Evolutionary conservation across 2,329 filamentous ascomycete genomes (phyloP), one percentile per base, ranked within the genome.

Genomic region (Claviceps africana): DNA sequence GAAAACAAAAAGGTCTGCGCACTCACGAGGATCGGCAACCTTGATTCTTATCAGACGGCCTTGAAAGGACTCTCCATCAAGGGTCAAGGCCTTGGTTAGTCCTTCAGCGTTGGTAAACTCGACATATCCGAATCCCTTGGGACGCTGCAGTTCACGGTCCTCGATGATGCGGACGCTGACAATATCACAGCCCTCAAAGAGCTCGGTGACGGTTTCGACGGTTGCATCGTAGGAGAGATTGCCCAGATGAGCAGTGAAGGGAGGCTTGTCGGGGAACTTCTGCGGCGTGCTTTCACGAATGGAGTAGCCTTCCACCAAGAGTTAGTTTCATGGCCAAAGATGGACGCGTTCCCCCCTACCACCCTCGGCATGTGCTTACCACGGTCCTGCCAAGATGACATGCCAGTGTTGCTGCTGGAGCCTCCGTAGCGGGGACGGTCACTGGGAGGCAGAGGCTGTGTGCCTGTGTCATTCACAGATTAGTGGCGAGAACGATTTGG

Each of bases 61-160:
- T 67, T 94, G 85, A 68, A 97, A 90, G 54, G 81, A 82, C 55
- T 81, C 76, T 61, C 88, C 87, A 63, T 90, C 90, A 57, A 93
- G 78, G 54, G 82, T 81, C 57, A 98, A 78, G 53, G 93, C 93
- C 71, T 89, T 85, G 75, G 95, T 94, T 63, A 98, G 75, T 54
- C 91, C 91, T 48, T 97, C 91, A 45, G 93, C 73, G 50, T 82
- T 84, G 59, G 77, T 82, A 64, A 98, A 98, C 69, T 98, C 93
- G 58, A 95, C 91, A 67, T 98, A 98, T 56, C 91, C 93, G 63
- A 98, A 98, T 48, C 93, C 93, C 76, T 98, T 98, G 58, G 93
- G 93, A 64, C 90, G 89, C 69, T 85, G 82, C 65, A 93, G 86
- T 67, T 95, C 78, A 65, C 91, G 93, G 71, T 98, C 94, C 73